Evolutionary conservation across 768 basidiomycete species (phyloP).

Genomic region (Coprinopsis marcescibilis): DNA sequence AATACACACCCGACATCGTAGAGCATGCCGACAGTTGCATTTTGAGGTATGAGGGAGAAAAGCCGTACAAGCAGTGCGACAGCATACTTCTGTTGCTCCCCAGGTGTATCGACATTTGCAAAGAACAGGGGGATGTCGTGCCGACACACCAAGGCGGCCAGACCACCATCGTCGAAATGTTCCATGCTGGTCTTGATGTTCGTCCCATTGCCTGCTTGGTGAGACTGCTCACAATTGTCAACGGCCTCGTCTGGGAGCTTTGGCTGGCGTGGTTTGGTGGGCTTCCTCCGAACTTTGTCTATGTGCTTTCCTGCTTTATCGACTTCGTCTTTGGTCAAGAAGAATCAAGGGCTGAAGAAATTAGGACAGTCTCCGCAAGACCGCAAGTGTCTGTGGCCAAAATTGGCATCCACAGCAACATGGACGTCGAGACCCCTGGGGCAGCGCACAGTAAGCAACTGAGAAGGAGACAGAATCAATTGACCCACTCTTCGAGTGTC

Average conservation of each 20-base stretch:
- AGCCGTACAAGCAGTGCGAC: conserved; percentile 22
- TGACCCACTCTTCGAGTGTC: neutral
- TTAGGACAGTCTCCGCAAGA: neutral
- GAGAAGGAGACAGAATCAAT: neutral
- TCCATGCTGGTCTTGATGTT: conserved; percentile 4
- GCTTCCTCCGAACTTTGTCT: neutral
- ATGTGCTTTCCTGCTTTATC: conserved; percentile 2
- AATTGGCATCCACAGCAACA: neutral
- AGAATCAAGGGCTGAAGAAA: neutral
- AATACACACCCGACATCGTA: conserved; percentile 28
- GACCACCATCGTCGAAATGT: conserved; percentile 1
- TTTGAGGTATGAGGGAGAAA: conserved; percentile 19
- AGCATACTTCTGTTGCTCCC: conserved; percentile 7
- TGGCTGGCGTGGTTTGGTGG: neutral
- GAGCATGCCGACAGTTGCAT: conserved; percentile 13
- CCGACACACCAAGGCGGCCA: conserved; percentile 1
- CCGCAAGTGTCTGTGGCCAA: neutral
- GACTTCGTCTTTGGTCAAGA: conserved; percentile 2
- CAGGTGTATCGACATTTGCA: conserved; percentile 22
- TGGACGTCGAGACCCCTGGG: neutral
- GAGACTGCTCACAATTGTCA: conserved; percentile 1
- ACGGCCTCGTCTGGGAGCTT: conserved; percentile 6
- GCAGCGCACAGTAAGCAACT: neutral
- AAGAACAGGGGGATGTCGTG: conserved; percentile 27
- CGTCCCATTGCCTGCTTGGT: conserved; percentile 3